These are phyloP conservation scores for Oemleria cerasiformis DNA, from an alignment of 306 rosid species.

Conservation along the genomic window DNA sequence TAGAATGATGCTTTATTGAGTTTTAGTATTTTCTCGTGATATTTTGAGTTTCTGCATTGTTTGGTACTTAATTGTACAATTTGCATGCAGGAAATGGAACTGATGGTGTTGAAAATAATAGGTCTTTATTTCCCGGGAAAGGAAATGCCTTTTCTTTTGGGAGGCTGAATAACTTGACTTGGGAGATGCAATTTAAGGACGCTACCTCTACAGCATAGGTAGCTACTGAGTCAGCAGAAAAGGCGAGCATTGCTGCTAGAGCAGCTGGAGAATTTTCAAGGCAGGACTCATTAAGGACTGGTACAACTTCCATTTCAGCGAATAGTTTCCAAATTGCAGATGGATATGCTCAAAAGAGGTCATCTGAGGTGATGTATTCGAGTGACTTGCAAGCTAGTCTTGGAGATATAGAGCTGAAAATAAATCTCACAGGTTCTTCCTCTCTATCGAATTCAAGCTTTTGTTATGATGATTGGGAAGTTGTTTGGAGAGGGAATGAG, in stretches of 20 bases:
- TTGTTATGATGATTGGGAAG: constrained; percentile 36
- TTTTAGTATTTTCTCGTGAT: background rate
- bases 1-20: no score
- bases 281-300: constrained; percentile 54
- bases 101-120: constrained; percentile 34
- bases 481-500: constrained; percentile 31
- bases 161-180: constrained; percentile 44
- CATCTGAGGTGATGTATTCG: constrained; percentile 42
- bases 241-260: constrained; percentile 92
- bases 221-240: constrained; percentile 97
- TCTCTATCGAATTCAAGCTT: constrained; percentile 41
- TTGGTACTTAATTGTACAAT: constrained; percentile 18
- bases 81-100: constrained; percentile 39
- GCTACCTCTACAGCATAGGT: constrained; percentile 95
- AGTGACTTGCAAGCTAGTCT: constrained; percentile 33
- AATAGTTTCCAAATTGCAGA: constrained; percentile 35
- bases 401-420: constrained; percentile 39
- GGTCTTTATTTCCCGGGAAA: constrained; percentile 43
- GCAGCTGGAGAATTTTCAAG: constrained; percentile 98
- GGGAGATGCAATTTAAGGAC: constrained; percentile 84
- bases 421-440: constrained; percentile 37
- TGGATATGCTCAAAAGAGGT: constrained; percentile 34
- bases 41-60: background rate
- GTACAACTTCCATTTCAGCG: constrained; percentile 26
- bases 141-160: constrained; percentile 33